phyloP scores from a whole-genome alignment of 352 stramenopile species.

The Aphanomyces invadans region DNA sequence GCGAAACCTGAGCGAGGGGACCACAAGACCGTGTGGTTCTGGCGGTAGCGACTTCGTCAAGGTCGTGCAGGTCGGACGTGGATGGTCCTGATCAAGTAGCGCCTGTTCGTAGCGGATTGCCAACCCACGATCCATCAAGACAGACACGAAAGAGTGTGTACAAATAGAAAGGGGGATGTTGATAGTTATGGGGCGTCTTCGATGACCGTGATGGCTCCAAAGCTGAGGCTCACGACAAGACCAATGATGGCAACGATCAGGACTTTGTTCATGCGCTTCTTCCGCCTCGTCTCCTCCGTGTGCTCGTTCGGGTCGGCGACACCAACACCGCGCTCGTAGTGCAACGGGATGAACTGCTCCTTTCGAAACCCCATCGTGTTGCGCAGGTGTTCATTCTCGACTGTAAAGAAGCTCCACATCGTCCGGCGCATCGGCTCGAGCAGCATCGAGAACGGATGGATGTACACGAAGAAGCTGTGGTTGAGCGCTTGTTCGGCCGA shows the following conservation, averaged over 20 bases:
- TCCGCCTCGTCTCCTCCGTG: constrained; percentile 26
- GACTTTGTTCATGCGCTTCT: constrained; percentile 23
- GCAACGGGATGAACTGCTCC: constrained; percentile 75
- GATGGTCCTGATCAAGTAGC: no score
- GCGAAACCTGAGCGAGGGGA: no score
- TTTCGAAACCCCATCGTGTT: constrained; percentile 79
- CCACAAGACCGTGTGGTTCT: no score
- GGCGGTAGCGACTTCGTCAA: no score
- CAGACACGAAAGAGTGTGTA: no score
- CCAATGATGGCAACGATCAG: constrained; percentile 20
- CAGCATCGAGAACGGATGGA: constrained; percentile 82
- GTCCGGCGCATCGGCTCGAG: constrained; percentile 76
- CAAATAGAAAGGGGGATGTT: no score
- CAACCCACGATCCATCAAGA: no score
- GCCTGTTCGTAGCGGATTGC: no score
- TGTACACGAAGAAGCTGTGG: constrained; percentile 53
- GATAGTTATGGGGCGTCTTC: constrained; percentile 17
- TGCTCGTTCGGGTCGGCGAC: constrained; percentile 26
- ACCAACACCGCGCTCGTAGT: constrained; percentile 70
- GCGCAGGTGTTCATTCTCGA: constrained; percentile 81
- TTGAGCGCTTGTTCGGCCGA: constrained; percentile 33
- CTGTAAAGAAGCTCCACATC: constrained; percentile 80
- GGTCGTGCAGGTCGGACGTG: no score
- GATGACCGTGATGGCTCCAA: constrained; percentile 19
- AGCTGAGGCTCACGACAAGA: constrained; percentile 4